Base-by-base conservation (phyloP, 257 asterid genomes). In the Petunia axillaris region DNA sequence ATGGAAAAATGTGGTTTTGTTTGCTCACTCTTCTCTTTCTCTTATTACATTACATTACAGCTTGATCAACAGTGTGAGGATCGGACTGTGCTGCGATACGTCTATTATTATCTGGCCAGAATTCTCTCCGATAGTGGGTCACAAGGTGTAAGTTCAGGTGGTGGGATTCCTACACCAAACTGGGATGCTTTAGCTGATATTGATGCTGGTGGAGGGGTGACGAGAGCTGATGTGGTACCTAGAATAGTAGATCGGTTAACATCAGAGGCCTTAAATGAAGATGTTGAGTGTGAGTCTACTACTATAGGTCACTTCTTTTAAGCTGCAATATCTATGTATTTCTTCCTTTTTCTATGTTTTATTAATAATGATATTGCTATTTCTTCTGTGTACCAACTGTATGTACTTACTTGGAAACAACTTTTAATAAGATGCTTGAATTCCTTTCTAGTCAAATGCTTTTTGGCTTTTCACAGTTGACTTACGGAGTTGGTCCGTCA, bases 111-210 rank as follows among this genome's bases (percentile, higher is more conserved):
- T 91, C 82, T 96, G 91, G 99, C 99, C 41, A 91, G 99, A 81
- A 96, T 96, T 81, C 90, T 96, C 54, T 94, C 98, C 40, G 99
- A 96, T 84, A 89, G 98, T 85, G 98, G 98, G 73, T 88, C 97
- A 1, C 99, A 92, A 88, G 99, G 99, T 85, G 80, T 94, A 83
- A 92, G 91, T 89, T 87, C 98, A 25, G 98, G 98, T 79, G 99
- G 99, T 79, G 99, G 99, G 83, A 96, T 96, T 80, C 99, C 99
- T 77, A 96, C 99, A 62, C 99, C 98, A 62, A 96, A 96, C 85
- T 96, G 99, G 99, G 99, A 96, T 90, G 99, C 98, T 81, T 91
- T 96, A 90, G 99, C 99, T 60, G 99, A 94, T 83, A 92, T 96
- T 75, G 99, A 94, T 84, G 96, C 97, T 50, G 89, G 79, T 87